Evolutionary conservation across 345 rosid genomes (phyloP), one percentile per base, ranked within the genome.

Genomic region (Ceriops zippeliana): DNA sequence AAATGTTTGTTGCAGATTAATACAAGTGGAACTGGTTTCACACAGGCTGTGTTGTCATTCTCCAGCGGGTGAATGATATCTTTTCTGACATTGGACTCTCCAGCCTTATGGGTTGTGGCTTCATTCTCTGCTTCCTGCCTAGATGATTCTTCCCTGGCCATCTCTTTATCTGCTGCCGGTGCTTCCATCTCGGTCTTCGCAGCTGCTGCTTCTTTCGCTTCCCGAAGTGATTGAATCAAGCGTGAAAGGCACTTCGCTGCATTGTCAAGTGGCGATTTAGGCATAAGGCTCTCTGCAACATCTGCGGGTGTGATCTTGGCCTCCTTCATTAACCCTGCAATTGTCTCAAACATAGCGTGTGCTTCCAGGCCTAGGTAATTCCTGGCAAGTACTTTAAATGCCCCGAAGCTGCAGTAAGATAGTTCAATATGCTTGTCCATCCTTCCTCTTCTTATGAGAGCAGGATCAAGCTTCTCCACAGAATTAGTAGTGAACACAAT

Each of bases 361-460:
- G 57, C 47, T 47, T 82, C 82, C 7, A 79, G 82, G 8, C 34
- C n/a, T 63, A 77, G 77, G 70, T 81, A 84, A 30, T 81, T 84
- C 77, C 67, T 82, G 1, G 87, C 83, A 4, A 84, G 82, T 51
- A 84, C 82, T 62, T 77, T 77, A 79, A 84, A 84, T 20, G 82
- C 83, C 75, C 70, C 73, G 58, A 81, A 84, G 56, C 79, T 77
- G 75, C 85, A 84, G 75, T 77, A 75, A 52, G 85, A 84, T 0
- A 81, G 79, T 67, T 81, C 82, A 52, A 79, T 79, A 68, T 81
- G 87, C 73, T 79, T 84, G 71, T 84, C 87, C 93, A 88, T 86
- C 61, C 89, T 76, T 5, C 91, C 93, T 51, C 91, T 83, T 70
- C 90, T 81, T 52, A 82, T 86, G 70, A 88, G 74, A 61, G 93